Evolutionary conservation across 2,329 filamentous ascomycete species (phyloP).

Genomic region (Penicillium sp.): DNA sequence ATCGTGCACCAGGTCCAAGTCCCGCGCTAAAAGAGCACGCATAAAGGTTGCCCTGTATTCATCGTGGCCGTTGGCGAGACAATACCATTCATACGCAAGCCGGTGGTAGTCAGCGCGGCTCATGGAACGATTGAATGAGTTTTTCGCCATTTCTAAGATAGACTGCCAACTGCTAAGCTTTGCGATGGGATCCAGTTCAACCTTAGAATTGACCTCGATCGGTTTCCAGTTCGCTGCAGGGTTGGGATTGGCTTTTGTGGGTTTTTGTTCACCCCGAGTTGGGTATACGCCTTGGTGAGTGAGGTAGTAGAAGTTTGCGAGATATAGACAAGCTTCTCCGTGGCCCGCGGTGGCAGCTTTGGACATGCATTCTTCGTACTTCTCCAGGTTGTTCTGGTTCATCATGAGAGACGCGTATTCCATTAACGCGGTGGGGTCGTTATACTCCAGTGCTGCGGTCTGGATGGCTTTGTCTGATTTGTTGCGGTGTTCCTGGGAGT

Average conservation of each 20-base stretch:
- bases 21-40: constrained; percentile 32
- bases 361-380: constrained; percentile 38
- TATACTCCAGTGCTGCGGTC: constrained; percentile 31
- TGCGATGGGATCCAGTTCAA: background rate
- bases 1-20: constrained; percentile 15
- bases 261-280: constrained; percentile 13
- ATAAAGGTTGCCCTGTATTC: constrained; percentile 26
- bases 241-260: background rate
- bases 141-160: background rate
- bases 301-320: constrained; percentile 41
- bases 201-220: background rate
- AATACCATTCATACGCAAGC: constrained; percentile 38
- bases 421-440: constrained; percentile 30
- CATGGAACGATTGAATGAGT: constrained; percentile 18
- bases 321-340: constrained; percentile 29
- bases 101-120: constrained; percentile 24
- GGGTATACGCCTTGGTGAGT: constrained; percentile 28
- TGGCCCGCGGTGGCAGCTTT: constrained; percentile 34
- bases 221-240: background rate
- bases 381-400: constrained; percentile 24
- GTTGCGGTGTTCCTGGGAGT: constrained; percentile 1
- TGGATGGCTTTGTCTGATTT: constrained; percentile 24
- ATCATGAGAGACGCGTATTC: constrained; percentile 27
- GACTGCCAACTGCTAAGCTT: background rate
- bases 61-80: constrained; percentile 24